A percentile compares a stretch with the other conserved stretches of the same genome.
phyloP scores from a whole-genome alignment of 441 rosid genomes.

The Arabidopsis lyrata region DNA sequence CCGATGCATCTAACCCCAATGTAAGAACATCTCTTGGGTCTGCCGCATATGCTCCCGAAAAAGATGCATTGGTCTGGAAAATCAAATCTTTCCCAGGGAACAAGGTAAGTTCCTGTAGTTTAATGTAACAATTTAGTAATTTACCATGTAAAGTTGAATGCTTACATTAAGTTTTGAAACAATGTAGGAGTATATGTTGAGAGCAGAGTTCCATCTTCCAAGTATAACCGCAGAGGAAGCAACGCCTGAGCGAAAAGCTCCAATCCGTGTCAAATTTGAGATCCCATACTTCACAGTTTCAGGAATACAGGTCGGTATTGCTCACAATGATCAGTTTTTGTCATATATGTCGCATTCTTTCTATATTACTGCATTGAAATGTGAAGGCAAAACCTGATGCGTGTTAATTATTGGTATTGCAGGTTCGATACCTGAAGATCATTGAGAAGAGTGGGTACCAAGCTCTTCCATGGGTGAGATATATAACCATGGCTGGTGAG shows the following conservation, averaged over 20 bases:
- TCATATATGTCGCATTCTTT: neutral
- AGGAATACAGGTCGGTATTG: conserved; percentile 81
- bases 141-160: neutral
- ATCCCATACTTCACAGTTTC: conserved; percentile 98
- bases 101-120: conserved; percentile 59
- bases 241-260: conserved; percentile 92
- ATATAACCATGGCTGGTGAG: conserved; percentile 88
- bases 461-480: conserved; percentile 91
- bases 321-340: neutral
- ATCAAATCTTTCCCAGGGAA: conserved; percentile 96
- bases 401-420: conserved; percentile 22
- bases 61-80: conserved; percentile 95
- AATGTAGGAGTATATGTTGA: conserved; percentile 90
- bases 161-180: conserved; percentile 18
- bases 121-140: neutral
- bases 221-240: conserved; percentile 96
- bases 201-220: conserved; percentile 97
- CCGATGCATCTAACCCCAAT: conserved; percentile 91
- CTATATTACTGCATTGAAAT: conserved; percentile 1
- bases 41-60: conserved; percentile 94
- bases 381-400: conserved; percentile 16
- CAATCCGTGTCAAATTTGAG: conserved; percentile 97
- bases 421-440: conserved; percentile 75
- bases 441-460: conserved; percentile 89
- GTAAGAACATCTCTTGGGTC: conserved; percentile 97